phyloP scores from a whole-genome alignment of 805 yeast species.

The Priceomyces haplophilus region DNA sequence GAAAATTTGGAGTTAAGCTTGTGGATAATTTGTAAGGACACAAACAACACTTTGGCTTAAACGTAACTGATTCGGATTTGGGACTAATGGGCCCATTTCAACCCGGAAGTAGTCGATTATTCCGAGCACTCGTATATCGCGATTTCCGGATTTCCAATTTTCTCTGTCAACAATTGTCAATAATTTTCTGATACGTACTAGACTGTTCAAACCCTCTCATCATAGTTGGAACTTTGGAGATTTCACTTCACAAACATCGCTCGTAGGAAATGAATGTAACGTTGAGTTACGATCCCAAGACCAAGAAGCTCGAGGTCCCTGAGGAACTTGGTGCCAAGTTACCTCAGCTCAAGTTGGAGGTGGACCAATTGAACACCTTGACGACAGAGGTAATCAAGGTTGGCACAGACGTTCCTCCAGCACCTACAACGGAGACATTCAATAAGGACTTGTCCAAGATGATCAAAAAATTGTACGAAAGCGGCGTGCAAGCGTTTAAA shows the following conservation, averaged over 20 bases:
- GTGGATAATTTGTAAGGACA: neutral
- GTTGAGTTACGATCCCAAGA: slow-evolving; percentile 26
- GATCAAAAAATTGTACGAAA: slow-evolving; percentile 62
- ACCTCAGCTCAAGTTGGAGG: slow-evolving; percentile 38
- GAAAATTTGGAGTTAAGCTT: neutral
- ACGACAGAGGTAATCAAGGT: slow-evolving; percentile 39
- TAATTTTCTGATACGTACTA: neutral
- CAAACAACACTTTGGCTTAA: neutral
- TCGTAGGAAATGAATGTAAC: slow-evolving; percentile 17
- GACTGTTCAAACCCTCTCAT: no score
- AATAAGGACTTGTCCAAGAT: slow-evolving; percentile 53
- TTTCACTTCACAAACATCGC: neutral
- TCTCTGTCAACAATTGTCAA: neutral
- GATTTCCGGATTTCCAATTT: neutral
- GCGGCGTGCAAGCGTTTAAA: slow-evolving; percentile 59
- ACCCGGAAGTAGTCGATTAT: neutral
- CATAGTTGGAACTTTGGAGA: no score
- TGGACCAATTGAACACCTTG: slow-evolving; percentile 40
- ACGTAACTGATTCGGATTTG: neutral
- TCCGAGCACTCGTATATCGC: neutral
- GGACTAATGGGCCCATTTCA: no score
- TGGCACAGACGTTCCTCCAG: slow-evolving; percentile 48
- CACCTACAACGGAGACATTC: slow-evolving; percentile 54
- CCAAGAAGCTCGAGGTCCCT: slow-evolving; percentile 22
- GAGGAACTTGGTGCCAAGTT: slow-evolving; percentile 14